Percentiles rank a stretch among this genome's conserved stretches.
Conservation (phyloP, 139 green algal genomes). For the Desmodesmus armatus region DNA sequence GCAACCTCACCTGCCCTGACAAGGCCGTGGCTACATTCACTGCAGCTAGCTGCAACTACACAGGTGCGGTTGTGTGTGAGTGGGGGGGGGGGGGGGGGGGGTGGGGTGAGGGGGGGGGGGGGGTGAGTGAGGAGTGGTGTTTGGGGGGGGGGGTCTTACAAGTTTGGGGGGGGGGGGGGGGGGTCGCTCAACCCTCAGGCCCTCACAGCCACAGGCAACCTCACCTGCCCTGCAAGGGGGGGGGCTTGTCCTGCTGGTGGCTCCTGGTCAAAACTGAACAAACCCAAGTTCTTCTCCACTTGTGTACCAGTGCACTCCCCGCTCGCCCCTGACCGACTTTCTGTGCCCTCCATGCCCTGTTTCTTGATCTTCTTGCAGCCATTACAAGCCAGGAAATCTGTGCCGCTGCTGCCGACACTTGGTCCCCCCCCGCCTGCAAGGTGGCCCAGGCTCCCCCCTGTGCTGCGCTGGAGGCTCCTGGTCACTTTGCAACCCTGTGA, state of each 20-base stretch:
- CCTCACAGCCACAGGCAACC: not conserved
- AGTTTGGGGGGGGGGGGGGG: too few species aligned
- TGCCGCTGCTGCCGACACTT: not conserved
- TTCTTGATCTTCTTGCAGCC: not conserved
- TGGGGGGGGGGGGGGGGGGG: not conserved
- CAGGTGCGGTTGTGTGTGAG: not conserved
- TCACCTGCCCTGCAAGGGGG: not conserved
- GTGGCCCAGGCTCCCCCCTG: not conserved
- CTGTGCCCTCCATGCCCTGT: not conserved
- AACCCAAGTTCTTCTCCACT: too few species aligned
- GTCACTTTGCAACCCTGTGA: not conserved
- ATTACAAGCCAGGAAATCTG: not conserved
- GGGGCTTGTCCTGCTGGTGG: too few species aligned
- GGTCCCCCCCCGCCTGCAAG: not conserved
- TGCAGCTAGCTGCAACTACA: constrained; percentile 17
- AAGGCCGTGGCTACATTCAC: constrained; percentile 13
- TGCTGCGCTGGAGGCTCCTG: too few species aligned
- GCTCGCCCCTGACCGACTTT: not conserved
- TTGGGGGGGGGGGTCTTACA: too few species aligned
- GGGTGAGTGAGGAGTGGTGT: not conserved
- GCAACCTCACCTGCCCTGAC: not conserved
- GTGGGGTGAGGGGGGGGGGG: not conserved
- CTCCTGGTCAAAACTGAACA: too few species aligned
- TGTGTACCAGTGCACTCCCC: too few species aligned
- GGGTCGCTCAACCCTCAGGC: not conserved